phyloP scores from a whole-genome alignment of 208 protist species.

The Crithidia expoeki region DNA sequence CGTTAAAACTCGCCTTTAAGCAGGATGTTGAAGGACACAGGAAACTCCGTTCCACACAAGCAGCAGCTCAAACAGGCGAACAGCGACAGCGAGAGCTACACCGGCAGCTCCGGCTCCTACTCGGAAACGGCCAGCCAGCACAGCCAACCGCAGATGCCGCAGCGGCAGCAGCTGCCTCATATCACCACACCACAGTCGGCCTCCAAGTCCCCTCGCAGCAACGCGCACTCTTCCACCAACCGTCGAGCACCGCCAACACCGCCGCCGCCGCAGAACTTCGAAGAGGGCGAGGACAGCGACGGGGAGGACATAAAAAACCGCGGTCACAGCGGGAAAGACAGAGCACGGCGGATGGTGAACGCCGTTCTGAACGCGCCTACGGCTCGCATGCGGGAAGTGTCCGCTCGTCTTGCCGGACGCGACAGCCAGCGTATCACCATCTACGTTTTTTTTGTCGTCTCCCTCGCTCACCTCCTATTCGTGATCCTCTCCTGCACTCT shows the following conservation, averaged over 20 bases:
- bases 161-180: constrained; percentile 19
- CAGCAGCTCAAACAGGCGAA: not conserved
- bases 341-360: constrained; percentile 17
- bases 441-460: constrained; percentile 50
- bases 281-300: not conserved
- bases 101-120: constrained; percentile 22
- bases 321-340: constrained; percentile 9
- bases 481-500: constrained; percentile 57
- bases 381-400: constrained; percentile 19
- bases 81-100: constrained; percentile 35
- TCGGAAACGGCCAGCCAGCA: constrained; percentile 9
- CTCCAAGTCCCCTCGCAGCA: constrained; percentile 1
- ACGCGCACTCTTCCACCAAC: not conserved
- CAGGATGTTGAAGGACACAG: constrained; percentile 5
- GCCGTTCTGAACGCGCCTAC: constrained; percentile 10
- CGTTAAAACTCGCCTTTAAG: too few relatives aligned
- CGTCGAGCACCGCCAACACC: not conserved
- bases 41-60: constrained; percentile 24
- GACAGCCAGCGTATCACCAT: constrained; percentile 51
- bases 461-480: constrained; percentile 61
- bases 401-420: constrained; percentile 13
- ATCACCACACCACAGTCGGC: not conserved
- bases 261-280: not conserved
- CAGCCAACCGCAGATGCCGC: constrained; percentile 5
- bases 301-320: constrained; percentile 15